Conservation (phyloP, 2,329 filamentous ascomycete species). For the Teratosphaeria destructans region DNA sequence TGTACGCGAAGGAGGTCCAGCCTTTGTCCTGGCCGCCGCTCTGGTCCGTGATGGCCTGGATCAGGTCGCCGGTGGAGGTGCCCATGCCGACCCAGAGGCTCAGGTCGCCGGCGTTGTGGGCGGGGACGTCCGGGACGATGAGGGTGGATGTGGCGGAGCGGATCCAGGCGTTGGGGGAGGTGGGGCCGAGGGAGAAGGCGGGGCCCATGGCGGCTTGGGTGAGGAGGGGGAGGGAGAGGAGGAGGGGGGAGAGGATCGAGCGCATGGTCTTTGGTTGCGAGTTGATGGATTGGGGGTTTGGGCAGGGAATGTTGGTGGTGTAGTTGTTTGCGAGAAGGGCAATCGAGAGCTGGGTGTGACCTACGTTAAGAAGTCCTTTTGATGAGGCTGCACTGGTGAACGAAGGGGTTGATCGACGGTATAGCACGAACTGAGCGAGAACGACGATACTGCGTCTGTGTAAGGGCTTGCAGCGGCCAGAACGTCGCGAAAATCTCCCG, state of each 20-base stretch:
- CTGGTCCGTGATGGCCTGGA: constrained; percentile 35
- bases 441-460: no score
- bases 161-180: constrained; percentile 32
- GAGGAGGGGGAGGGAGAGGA: not conserved
- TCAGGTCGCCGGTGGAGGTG: constrained; percentile 36
- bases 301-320: no score
- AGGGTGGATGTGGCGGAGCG: constrained; percentile 36
- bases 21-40: not conserved
- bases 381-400: no score
- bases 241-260: not conserved
- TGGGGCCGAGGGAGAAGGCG: constrained; percentile 36
- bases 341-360: no score
- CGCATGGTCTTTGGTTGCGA: not conserved
- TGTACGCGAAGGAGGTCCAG: not conserved
- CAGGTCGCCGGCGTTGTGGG: constrained; percentile 27
- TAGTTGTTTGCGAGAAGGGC: no score
- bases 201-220: not conserved
- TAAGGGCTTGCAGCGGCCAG: no score
- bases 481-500: no score
- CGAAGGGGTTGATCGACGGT: no score
- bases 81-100: constrained; percentile 42
- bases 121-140: constrained; percentile 31
- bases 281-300: no score
- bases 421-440: no score
- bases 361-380: no score